A percentile compares a stretch with the other conserved stretches of the same genome.
Conservation (phyloP, 257 asterid genomes). For the Galeopsis tetrahit region DNA sequence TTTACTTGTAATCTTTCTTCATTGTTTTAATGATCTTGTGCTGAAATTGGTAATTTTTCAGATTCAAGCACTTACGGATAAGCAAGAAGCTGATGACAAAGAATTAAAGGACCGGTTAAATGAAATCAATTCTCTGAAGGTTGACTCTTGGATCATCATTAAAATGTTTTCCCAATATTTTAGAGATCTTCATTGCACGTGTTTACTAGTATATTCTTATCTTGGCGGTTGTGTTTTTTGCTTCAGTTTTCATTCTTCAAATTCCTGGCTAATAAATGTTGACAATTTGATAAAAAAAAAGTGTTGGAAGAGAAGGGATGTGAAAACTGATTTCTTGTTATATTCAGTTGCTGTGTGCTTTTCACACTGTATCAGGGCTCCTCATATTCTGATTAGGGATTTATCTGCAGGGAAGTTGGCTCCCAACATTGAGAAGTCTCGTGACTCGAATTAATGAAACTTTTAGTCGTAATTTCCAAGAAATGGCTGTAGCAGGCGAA, state of each 20-base stretch:
- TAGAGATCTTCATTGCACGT: neutral
- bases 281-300: neutral
- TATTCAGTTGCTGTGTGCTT: slow-evolving; percentile 22
- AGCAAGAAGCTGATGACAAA: slow-evolving; percentile 67
- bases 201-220: slow-evolving; percentile 8
- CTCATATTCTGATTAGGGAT: slow-evolving; percentile 33
- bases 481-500: slow-evolving; percentile 99
- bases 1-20: slow-evolving; percentile 25
- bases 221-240: slow-evolving; percentile 11
- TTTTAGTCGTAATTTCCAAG: slow-evolving; percentile 86
- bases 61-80: slow-evolving; percentile 67
- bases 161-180: slow-evolving; percentile 14
- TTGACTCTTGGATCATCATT: slow-evolving; percentile 34
- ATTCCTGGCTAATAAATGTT: neutral
- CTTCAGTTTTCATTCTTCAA: neutral
- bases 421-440: slow-evolving; percentile 77
- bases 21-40: slow-evolving; percentile 7
- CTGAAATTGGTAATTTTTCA: slow-evolving; percentile 45
- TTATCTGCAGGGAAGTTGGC: slow-evolving; percentile 83
- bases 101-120: slow-evolving; percentile 47
- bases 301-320: slow-evolving; percentile 15
- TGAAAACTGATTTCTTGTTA: slow-evolving; percentile 10
- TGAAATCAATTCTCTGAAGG: slow-evolving; percentile 81
- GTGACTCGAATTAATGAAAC: slow-evolving; percentile 82
- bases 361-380: slow-evolving; percentile 2